Base-by-base conservation (phyloP, 345 rosid genomes). In the Bruguiera parviflora region DNA sequence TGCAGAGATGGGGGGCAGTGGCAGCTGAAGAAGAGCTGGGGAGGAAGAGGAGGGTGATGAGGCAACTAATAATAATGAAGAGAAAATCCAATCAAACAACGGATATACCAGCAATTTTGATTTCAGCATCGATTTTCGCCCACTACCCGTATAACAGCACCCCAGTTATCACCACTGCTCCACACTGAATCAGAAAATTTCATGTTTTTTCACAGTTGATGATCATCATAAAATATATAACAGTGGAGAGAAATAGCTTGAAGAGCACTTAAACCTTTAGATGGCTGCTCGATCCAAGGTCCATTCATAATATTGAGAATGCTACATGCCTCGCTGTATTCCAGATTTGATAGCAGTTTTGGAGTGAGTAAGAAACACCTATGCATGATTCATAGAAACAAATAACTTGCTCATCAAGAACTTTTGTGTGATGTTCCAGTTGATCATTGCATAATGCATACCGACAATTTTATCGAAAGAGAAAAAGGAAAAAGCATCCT, bases 301-400 rank as follows among this genome's bases (percentile, higher is more conserved):
- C 98, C 98, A 18, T 89, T 94, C 97, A 94, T 89, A 78, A 94
- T 88, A 72, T 89, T 91, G 68, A 94, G 77, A 71, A 91, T 86
- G 87, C 96, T 92, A 67, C 97, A 89, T 0, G 93, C 97, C 78
- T 92, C 93, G 28, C 93, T 88, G 77, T 88, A 92, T 64, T 92
- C 96, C 75, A 94, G 85, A 74, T 92, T 88, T 0, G 96, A 87
- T 57, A 94, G 87, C 74, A 92, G 80, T 82, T 94, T 94, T 10
- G 97, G 96, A 9, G 97, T 94, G 19, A 94, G 85, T 58, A 94
- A 78, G 86, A 92, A 94, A 75, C 96, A 94, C 85, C 97, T 94
- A 35, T 10, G 79, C 75, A 76, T 32, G 19, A 56, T 21, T 22
- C 29, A 24, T 56, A 29, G 59, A 56, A 56, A 15, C 24, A 24